Percentiles rank a stretch among this genome's conserved stretches.
phyloP scores from a whole-genome alignment of 2,329 filamentous ascomycete genomes.

The Domatiomyces globalis region DNA sequence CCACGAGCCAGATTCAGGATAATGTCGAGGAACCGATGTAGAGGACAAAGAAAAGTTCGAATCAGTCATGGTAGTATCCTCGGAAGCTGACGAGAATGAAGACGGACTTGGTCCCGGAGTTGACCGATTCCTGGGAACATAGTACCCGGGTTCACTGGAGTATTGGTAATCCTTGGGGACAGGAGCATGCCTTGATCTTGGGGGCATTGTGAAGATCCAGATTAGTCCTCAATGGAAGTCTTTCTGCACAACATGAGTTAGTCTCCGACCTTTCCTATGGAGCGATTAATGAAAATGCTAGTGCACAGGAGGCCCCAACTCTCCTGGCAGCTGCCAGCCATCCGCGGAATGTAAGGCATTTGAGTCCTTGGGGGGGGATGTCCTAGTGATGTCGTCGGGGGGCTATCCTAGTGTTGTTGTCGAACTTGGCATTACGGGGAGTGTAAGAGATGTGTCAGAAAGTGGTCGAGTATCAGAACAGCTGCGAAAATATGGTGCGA shows the following conservation, averaged over 20 bases:
- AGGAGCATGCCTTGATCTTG: constrained; percentile 1
- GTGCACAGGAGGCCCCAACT: background rate
- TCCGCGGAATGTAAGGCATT: background rate
- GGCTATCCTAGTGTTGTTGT: background rate
- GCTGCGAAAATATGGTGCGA: no score
- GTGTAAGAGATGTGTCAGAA: background rate
- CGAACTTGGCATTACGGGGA: background rate
- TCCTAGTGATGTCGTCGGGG: no score
- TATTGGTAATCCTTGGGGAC: constrained; percentile 6
- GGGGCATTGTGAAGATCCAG: constrained; percentile 2
- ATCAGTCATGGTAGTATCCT: constrained; percentile 6
- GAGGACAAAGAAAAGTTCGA: constrained; percentile 12
- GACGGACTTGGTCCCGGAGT: constrained; percentile 7
- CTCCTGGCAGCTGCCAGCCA: background rate
- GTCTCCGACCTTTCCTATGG: background rate
- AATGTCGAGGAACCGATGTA: background rate
- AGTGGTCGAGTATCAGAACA: background rate
- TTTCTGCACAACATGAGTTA: constrained; percentile 5
- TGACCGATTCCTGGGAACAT: constrained; percentile 8
- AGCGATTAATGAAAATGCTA: background rate
- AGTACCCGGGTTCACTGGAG: constrained; percentile 1
- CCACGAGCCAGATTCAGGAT: background rate
- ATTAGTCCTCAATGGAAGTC: background rate
- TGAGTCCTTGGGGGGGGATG: background rate
- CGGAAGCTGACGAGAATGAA: constrained; percentile 6